Base-by-base conservation (phyloP, 331 rosid species). In the Arachis monticola region DNA sequence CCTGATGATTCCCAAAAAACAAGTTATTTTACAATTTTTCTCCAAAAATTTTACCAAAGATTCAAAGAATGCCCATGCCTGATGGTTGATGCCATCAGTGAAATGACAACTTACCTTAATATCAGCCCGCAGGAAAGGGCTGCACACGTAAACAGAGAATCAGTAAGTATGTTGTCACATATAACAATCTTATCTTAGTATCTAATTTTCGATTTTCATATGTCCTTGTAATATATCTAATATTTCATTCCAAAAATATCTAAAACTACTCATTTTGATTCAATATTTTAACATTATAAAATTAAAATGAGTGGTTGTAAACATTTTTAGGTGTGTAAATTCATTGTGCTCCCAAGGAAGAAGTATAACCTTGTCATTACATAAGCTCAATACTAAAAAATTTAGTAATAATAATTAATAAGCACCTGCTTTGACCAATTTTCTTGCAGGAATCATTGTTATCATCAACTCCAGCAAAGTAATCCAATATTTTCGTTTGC, bases 121-220 rank as follows among this genome's bases (percentile, higher is more conserved):
- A 83, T 93, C 98, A 67, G 98, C 97, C 76, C 87, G 92, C 83
- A 93, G 82, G 80, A 93, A 93, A 67, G 88, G 90, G 84, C 97
- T 93, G 97, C 97, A 91, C 64, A 75, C 12, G 79, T 64, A 73
- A 85, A 89, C 71, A n/a, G 59, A 53, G 59, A 53, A 53, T 53
- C 14, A 22, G 30, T 53, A 53, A 53, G 59, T 4, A 5, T n/a
- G 59, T 53, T 22, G 14, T 53, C 59, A 53, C n/a, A 48, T 13
- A 53, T 53, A 74, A 35, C 40, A 35, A 35, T 35, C 40, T 35
- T 35, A 35, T 35, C 40, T 35, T 35, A 35, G 40, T 35, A 35
- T 35, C 3, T 35, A 35, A 35, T 35, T 35, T 4, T 35, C 5
- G 40, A 35, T 35, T 35, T 35, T 35, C 40, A 2, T 35, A 35